These are phyloP conservation scores for Lantana camara DNA, from an alignment of 257 asterid species.

Conservation along the genomic window DNA sequence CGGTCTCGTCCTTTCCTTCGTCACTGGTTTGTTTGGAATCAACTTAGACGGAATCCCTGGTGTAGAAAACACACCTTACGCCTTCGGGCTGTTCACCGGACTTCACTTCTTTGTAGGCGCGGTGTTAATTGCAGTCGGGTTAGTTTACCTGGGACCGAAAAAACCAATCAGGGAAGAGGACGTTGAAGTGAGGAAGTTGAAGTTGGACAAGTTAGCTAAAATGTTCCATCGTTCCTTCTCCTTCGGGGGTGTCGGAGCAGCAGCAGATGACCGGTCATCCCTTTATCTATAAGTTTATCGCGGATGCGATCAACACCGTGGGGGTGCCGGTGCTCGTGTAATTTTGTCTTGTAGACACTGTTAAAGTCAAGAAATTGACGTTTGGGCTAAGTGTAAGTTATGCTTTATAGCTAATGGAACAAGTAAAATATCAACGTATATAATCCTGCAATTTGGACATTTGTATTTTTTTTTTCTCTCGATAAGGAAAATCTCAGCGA, in stretches of 20 bases:
- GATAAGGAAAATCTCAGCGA: background rate
- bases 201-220: conserved; percentile 47
- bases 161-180: conserved; percentile 37
- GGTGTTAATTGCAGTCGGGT: conserved; percentile 37
- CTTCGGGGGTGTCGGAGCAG: conserved; percentile 41
- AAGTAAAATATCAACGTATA: too few relatives aligned
- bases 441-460: too few relatives aligned
- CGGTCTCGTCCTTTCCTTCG: conserved; percentile 44
- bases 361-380: too few relatives aligned
- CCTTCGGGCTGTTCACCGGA: conserved; percentile 39
- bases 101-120: conserved; percentile 37
- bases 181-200: conserved; percentile 40
- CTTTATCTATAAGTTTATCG: too few relatives aligned
- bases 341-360: too few relatives aligned
- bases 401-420: too few relatives aligned
- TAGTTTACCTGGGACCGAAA: conserved; percentile 41
- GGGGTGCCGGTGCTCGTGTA: too few relatives aligned
- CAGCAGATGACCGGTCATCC: too few relatives aligned
- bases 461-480: background rate
- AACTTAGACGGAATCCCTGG: conserved; percentile 54
- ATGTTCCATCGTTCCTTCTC: too few relatives aligned
- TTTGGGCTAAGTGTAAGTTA: too few relatives aligned
- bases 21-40: conserved; percentile 42
- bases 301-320: too few relatives aligned
- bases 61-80: conserved; percentile 30